Base-by-base conservation (phyloP, 1,284 basidiomycete genomes). In the Trichosporon ovoides region DNA sequence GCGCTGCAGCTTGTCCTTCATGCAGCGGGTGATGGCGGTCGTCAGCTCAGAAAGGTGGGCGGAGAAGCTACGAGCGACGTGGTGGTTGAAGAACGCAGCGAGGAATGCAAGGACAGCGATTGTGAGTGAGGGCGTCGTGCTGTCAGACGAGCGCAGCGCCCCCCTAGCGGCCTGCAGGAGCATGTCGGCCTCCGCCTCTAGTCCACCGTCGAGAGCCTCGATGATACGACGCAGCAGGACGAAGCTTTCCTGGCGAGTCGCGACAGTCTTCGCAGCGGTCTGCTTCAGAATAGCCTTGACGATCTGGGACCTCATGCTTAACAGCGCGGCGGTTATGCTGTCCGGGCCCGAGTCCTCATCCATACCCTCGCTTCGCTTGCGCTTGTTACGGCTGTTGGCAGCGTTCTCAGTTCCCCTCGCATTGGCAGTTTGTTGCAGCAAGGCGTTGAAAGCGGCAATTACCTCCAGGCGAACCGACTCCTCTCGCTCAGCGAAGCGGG, bases 401-500 rank as follows among this genome's bases (percentile, higher is more conserved):
- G 68, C 63, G 1, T 69, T n/a, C 18, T 74, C 74, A 0, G 67
- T 68, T 7, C 65, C 55, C 14, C 68, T 58, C 0, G 64, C 67
- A 33, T 63, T 68, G 55, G 71, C 66, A 12, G 91, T 92, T 77
- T 94, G 93, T 59, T 82, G 87, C 38, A 98, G 81, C 20, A 97
- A 81, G 0, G 83, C 79, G 22, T 84, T 84, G 69, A 95, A 95
- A 0, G 95, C 89, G 0, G 87, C 81, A 84, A 95, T 92, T 9
- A 98, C 82, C 75, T 99, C 95, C 18, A 96, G 80, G n/a, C 90
- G 85, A 18, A 98, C 96, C 14, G 89, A 95, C 69, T 93, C 90
- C 77, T 99, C 96, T 37, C 96, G 87, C 75, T 99, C 96, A 36
- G 85, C 86, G 69, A 98, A 95, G 31, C 94, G 85, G 10, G 88